These are phyloP conservation scores for Eragrostis nindensis DNA, from an alignment of 176 grass and related monocot genomes.

Conservation along the genomic window DNA sequence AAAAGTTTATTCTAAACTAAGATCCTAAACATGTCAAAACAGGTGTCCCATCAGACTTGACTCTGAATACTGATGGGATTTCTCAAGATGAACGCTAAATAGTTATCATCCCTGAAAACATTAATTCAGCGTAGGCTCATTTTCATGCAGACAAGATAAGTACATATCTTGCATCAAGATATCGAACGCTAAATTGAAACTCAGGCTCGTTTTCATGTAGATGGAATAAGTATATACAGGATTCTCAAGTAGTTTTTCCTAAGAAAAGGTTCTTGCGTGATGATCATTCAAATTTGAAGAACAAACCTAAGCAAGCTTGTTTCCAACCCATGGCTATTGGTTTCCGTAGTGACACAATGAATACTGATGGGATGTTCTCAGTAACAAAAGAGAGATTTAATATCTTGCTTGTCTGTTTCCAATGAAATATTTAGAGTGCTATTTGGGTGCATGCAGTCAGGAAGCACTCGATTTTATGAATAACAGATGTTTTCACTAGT, in stretches of 20 bases:
- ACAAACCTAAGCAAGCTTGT: background rate
- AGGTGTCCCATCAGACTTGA: background rate
- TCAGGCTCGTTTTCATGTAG: background rate
- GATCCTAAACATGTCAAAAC: background rate
- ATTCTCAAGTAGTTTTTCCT: background rate
- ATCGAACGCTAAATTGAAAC: too few relatives aligned
- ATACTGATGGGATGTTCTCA: background rate
- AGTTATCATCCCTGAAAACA: too few relatives aligned
- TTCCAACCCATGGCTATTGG: background rate
- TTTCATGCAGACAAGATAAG: background rate
- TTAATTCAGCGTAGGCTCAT: background rate
- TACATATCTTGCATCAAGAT: too few relatives aligned
- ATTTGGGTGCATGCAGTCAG: background rate
- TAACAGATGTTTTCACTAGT: background rate
- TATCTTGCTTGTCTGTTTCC: background rate
- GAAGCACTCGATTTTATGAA: background rate
- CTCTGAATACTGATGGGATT: background rate
- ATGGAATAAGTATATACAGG: background rate
- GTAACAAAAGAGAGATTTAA: background rate
- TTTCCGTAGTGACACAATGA: background rate
- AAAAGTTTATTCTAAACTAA: constrained; percentile 8
- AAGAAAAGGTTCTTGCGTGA: background rate
- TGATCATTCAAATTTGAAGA: background rate
- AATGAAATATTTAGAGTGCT: background rate
- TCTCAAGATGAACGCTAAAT: background rate